Conservation (phyloP, 129 eudicot genomes). For the Saposhnikovia divaricata region DNA sequence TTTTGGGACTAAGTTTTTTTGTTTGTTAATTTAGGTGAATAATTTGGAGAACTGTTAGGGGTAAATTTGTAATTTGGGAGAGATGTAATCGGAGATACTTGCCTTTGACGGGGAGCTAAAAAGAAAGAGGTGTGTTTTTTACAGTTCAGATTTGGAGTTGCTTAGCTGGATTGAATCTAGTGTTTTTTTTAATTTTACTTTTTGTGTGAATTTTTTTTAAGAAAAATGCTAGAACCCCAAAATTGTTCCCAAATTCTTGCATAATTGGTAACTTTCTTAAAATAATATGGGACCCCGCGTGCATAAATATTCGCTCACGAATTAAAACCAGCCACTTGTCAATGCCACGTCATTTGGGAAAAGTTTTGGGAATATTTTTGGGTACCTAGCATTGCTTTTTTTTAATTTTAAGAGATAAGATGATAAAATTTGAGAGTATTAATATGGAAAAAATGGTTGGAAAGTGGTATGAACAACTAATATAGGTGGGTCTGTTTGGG, state of each 20-base stretch:
- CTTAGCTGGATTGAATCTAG: neutral
- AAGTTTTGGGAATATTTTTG: too few relatives aligned
- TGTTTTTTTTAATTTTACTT: neutral
- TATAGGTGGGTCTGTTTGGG: too few relatives aligned
- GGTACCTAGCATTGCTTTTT: too few relatives aligned
- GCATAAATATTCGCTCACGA: too few relatives aligned
- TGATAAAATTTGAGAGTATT: neutral
- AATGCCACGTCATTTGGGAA: too few relatives aligned
- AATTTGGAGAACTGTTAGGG: neutral
- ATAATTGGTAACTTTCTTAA: too few relatives aligned
- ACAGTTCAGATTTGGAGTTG: neutral
- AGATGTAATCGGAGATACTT: neutral
- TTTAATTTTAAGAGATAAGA: neutral
- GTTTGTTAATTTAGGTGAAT: neutral
- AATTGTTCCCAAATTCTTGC: too few relatives aligned
- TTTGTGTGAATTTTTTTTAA: too few relatives aligned
- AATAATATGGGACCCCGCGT: too few relatives aligned
- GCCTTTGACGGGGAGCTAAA: neutral
- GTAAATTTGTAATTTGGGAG: neutral
- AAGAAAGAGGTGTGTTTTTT: neutral
- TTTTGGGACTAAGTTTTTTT: neutral
- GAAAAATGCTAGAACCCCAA: too few relatives aligned
- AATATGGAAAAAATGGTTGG: neutral
- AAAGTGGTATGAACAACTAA: neutral
- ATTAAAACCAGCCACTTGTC: too few relatives aligned